Evolutionary conservation across 2,329 filamentous ascomycete genomes (phyloP), one percentile per base, ranked within the genome.

Genomic region (Neodidymelliopsis sp.): DNA sequence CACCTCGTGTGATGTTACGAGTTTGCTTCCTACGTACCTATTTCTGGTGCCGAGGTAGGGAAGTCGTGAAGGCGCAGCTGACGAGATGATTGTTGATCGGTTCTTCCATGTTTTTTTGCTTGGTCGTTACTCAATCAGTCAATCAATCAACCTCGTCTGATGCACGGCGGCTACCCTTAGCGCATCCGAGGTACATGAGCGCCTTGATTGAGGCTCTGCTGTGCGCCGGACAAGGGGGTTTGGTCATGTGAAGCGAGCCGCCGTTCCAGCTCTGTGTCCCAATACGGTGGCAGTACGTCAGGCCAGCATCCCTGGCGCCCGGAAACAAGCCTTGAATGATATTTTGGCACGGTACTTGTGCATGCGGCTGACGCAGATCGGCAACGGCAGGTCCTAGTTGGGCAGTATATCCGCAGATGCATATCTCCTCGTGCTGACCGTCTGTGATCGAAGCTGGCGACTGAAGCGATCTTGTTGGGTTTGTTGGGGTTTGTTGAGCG

Each of bases 281-380:
- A 31, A 30, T 15, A 36, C 19, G 15, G 18, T 35, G 23, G 25
- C 23, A 38, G 24, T 12, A 22, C 28, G n/a, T 19, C 13, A 16
- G 19, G 15, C 10, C 19, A 29, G 12, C 16, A 29, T 34, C n/a
- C 28, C 29, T 13, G 25, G 24, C n/a, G 5, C 2, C 16, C 40
- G 40, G 47, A 39, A 44, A 44, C 35, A 44, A 35, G 29, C 13
- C 29, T 11, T 40, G 15, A 30, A 30, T 30, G 28, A 8, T 16
- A 18, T 2, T 19, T 19, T 31, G 23, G 16, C 5, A 19, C 16
- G 35, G 35, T n/a, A 28, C 40, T 44, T 39, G 15, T 25, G 34
- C 40, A 50, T 40, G 47, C 35, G 40, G 39, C 47, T 44, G 34
- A 49, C 46, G 20, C 25, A 12, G 40, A 49, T 49, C 47, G 34